A percentile compares a stretch with the other conserved stretches of the same genome.
Evolutionary conservation across 31 red algal species (phyloP).

Genomic region (Asparagopsis taxiformis): DNA sequence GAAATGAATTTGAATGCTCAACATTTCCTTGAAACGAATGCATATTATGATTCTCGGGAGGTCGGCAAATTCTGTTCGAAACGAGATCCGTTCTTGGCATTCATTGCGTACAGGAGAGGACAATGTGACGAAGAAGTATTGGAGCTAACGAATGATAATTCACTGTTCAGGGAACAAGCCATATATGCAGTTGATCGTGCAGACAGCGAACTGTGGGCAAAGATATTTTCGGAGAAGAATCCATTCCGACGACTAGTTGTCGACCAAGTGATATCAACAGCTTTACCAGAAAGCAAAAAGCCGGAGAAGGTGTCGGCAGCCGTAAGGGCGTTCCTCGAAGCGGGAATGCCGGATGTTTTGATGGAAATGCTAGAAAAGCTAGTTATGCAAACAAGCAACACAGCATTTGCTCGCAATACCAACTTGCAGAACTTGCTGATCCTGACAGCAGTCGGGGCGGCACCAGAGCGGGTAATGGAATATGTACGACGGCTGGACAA

Average conservation of each 20-base stretch:
- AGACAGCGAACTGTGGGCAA: conserved; percentile 88
- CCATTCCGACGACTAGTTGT: conserved; percentile 84
- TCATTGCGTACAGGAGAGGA: conserved; percentile 89
- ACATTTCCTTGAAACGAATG: conserved; percentile 98
- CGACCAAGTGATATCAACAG: conserved; percentile 93
- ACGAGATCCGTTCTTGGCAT: conserved; percentile 90
- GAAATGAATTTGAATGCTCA: conserved; percentile 91
- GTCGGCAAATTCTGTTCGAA: conserved; percentile 93
- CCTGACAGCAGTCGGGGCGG: conserved; percentile 89
- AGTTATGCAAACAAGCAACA: conserved; percentile 87
- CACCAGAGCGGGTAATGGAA: conserved; percentile 84
- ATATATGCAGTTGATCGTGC: conserved; percentile 90
- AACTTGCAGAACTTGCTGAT: conserved; percentile 97
- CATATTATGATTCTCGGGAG: conserved; percentile 89
- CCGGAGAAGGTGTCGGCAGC: conserved; percentile 94
- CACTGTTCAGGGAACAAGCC: conserved; percentile 96
- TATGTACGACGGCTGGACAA: conserved; percentile 97
- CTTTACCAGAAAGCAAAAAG: conserved; percentile 81
- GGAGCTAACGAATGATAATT: conserved; percentile 89
- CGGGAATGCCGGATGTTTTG: conserved; percentile 90
- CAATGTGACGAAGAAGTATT: conserved; percentile 96
- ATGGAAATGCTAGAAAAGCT: conserved; percentile 99
- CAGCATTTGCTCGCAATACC: conserved; percentile 92
- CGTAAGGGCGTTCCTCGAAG: conserved; percentile 89
- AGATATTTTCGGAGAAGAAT: conserved; percentile 86